Evolutionary conservation across 495 filamentous ascomycete species (phyloP).

Genomic region (Poronia punctata): DNA sequence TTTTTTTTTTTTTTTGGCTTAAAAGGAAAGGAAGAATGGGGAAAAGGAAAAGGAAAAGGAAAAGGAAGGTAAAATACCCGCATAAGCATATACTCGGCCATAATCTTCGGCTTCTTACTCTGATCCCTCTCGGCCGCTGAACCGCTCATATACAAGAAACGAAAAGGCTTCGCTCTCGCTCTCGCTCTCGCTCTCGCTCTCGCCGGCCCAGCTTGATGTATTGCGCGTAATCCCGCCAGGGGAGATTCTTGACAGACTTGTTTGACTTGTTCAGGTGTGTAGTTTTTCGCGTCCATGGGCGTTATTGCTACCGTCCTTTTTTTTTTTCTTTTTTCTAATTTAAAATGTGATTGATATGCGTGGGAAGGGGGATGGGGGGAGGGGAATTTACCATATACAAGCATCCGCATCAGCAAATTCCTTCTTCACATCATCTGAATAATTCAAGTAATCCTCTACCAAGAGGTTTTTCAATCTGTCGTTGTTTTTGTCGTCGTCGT

Average conservation of each 20-base stretch:
- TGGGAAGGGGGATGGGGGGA: neutral
- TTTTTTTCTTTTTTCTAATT: too few species aligned
- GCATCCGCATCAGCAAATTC: conserved; percentile 41
- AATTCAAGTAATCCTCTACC: conserved; percentile 34
- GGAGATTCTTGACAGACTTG: conserved; percentile 40
- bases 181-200: too few species aligned
- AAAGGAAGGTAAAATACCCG: conserved; percentile 12
- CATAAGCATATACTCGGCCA: conserved; percentile 37
- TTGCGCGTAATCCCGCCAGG: conserved; percentile 30
- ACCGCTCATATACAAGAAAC: conserved; percentile 46
- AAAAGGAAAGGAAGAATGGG: conserved; percentile 1
- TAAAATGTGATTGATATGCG: conserved; percentile 3
- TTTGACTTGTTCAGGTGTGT: conserved; percentile 33
- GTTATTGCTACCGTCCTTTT: conserved; percentile 42
- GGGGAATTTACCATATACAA: conserved; percentile 42
- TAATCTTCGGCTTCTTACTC: conserved; percentile 25
- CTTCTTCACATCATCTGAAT: conserved; percentile 29
- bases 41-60: conserved; percentile 1
- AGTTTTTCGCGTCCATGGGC: conserved; percentile 27
- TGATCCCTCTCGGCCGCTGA: conserved; percentile 32
- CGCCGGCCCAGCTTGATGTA: conserved; percentile 20
- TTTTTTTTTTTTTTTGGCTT: too few species aligned
- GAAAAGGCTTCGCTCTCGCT: conserved; percentile 30
- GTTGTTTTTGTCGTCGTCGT: conserved; percentile 16
- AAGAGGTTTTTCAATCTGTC: conserved; percentile 37